phyloP scores from a whole-genome alignment of 176 grass and related monocot species.

The Oryza punctata region DNA sequence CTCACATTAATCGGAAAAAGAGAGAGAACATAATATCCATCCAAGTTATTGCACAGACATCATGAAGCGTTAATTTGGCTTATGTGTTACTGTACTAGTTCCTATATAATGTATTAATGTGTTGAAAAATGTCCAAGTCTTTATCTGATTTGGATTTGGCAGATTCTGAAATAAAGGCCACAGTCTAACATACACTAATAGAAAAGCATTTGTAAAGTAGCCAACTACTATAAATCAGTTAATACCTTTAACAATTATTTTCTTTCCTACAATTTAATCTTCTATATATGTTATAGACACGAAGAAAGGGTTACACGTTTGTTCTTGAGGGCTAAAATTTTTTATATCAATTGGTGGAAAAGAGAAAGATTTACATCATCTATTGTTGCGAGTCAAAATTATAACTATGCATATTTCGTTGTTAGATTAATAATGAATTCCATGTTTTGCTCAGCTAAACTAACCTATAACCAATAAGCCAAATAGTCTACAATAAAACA shows the following conservation, averaged over 20 bases:
- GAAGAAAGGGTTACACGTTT: neutral
- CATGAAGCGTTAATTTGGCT: neutral
- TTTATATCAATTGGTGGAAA: neutral
- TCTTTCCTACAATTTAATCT: too few species aligned
- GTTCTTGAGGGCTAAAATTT: neutral
- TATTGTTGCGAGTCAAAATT: neutral
- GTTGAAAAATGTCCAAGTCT: neutral
- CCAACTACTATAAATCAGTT: too few species aligned
- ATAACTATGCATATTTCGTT: neutral
- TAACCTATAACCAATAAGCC: neutral
- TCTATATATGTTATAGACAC: too few species aligned
- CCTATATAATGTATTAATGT: neutral
- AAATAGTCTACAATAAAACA: neutral
- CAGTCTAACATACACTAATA: neutral
- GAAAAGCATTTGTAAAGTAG: too few species aligned
- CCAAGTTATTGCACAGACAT: neutral
- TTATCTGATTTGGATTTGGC: neutral
- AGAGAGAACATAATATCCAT: neutral
- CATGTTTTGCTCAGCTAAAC: neutral
- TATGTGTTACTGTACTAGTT: neutral
- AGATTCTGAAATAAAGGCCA: neutral
- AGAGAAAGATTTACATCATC: neutral
- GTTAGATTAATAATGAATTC: neutral
- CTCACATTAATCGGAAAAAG: too few species aligned
- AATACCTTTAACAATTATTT: too few species aligned